These are phyloP conservation scores for Monosiga brevicollis DNA, from an alignment of 78 protist species.

Conservation along the genomic window DNA sequence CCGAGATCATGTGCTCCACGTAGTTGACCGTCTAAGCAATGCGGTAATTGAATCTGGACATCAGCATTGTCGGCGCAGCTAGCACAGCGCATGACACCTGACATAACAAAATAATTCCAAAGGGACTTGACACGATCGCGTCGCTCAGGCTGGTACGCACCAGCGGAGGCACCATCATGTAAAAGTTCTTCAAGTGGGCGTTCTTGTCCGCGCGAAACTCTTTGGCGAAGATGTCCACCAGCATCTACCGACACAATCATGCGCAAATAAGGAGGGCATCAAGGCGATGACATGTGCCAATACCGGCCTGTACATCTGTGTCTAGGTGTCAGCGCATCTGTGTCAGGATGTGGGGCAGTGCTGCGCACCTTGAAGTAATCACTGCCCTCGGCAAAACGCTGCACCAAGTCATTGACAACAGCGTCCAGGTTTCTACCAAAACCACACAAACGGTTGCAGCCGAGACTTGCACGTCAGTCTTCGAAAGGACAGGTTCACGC, in stretches of 20 bases:
- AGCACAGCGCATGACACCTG: not conserved
- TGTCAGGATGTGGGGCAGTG: no score
- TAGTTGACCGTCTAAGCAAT: constrained; percentile 42
- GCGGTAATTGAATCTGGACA: no score
- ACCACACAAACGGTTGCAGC: not conserved
- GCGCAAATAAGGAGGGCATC: not conserved
- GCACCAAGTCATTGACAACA: constrained; percentile 32
- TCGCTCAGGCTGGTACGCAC: no score
- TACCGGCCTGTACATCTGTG: no score
- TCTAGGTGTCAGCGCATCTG: no score
- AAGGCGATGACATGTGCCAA: no score
- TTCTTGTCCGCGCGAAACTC: constrained; percentile 34
- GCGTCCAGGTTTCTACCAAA: constrained; percentile 52
- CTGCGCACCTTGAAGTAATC: constrained; percentile 72
- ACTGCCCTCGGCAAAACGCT: constrained; percentile 70
- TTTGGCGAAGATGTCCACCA: constrained; percentile 55
- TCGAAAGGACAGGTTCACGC: no score
- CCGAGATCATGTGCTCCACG: constrained; percentile 65
- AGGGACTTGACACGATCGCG: not conserved
- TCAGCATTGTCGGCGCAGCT: not conserved
- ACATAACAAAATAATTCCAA: not conserved
- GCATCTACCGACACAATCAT: not conserved
- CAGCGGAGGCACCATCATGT: constrained; percentile 81
- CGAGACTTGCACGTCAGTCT: not conserved
- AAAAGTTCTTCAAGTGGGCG: constrained; percentile 63